phyloP scores from a whole-genome alignment of 805 yeast genomes.

The Alloascoidea africana region DNA sequence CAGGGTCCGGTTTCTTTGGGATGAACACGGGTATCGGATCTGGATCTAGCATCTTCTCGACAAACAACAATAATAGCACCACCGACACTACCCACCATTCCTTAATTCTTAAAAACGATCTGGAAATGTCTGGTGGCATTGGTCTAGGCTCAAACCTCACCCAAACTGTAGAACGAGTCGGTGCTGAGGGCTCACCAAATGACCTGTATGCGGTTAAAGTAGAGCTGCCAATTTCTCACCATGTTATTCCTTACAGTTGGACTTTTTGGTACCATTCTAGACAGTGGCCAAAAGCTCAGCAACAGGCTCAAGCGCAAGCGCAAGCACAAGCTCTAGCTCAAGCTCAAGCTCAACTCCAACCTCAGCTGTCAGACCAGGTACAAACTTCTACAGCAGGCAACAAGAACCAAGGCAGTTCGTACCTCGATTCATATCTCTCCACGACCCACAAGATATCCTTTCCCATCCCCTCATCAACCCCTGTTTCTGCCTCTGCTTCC shows the following conservation, averaged over 20 bases:
- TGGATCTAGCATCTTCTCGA: no score
- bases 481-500: no score
- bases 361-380: no score
- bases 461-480: slow-evolving; percentile 1
- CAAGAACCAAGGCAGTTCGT: not conserved
- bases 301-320: not conserved
- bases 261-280: not conserved
- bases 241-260: slow-evolving; percentile 1
- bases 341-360: no score
- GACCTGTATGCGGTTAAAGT: not conserved
- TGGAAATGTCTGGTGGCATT: no score
- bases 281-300: not conserved
- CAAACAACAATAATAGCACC: not conserved
- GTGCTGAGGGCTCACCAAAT: no score
- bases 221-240: not conserved
- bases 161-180: no score
- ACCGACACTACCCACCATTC: not conserved
- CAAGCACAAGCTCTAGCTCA: no score
- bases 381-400: not conserved
- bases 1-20: no score
- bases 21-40: no score
- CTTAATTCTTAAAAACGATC: no score
- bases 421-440: slow-evolving; percentile 1
- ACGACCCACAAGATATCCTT: not conserved
- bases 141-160: no score